A percentile compares a stretch with the other conserved stretches of the same genome.
phyloP scores from a whole-genome alignment of 2,329 filamentous ascomycete genomes.

The Xylariaceae sp. region DNA sequence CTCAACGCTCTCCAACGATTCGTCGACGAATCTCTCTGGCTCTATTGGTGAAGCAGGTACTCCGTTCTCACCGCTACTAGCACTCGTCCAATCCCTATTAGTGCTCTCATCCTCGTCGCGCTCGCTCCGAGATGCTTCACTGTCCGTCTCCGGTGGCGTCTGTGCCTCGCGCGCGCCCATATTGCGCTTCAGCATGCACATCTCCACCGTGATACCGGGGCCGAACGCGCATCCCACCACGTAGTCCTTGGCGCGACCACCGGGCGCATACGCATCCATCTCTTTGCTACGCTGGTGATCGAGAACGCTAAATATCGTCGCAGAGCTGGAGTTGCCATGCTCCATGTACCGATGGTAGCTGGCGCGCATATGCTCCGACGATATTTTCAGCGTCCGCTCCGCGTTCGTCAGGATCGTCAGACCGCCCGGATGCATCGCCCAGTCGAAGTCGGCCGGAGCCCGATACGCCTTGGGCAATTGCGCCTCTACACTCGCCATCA shows the following conservation, averaged over 20 bases:
- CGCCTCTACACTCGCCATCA: conserved; percentile 43
- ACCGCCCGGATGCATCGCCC: conserved; percentile 68
- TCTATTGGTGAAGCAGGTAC: conserved; percentile 9
- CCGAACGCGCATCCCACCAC: conserved; percentile 66
- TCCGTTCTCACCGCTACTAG: conserved; percentile 18
- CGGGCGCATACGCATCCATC: conserved; percentile 53
- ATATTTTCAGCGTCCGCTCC: conserved; percentile 52
- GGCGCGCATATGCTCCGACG: conserved; percentile 61
- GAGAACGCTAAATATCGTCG: conserved; percentile 64
- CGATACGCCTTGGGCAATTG: conserved; percentile 41
- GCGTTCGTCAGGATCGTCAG: conserved; percentile 61
- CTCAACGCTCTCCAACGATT: conserved; percentile 25
- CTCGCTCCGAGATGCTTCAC: conserved; percentile 42
- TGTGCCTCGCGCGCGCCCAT: conserved; percentile 34
- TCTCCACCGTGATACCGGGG: conserved; percentile 63
- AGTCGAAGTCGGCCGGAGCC: conserved; percentile 58
- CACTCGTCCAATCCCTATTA: conserved; percentile 26
- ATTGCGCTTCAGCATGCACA: conserved; percentile 57
- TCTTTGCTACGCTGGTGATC: conserved; percentile 54
- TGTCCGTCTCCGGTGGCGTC: conserved; percentile 52
- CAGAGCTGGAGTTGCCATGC: conserved; percentile 64
- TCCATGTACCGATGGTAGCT: conserved; percentile 64
- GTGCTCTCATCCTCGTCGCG: conserved; percentile 34
- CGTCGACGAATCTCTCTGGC: conserved; percentile 17
- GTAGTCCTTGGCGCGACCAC: conserved; percentile 47